Evolutionary conservation across 192 early-diverging fungal genomes (phyloP), one percentile per base, ranked within the genome.

Genomic region (Coemansia sp.): DNA sequence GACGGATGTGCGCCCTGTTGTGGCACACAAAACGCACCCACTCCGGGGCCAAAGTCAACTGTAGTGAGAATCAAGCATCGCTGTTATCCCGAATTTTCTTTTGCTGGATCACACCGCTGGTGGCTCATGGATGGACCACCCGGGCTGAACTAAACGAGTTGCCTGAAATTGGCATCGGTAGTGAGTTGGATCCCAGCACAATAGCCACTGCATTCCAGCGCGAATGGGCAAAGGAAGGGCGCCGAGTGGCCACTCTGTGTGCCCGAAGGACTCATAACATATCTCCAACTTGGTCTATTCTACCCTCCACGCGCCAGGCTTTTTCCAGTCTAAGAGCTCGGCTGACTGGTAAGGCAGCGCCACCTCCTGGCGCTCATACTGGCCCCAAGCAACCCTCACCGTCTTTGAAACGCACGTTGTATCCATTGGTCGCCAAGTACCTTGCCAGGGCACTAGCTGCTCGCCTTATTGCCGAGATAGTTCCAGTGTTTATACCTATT

Each of bases 101-200:
- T 28, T 68, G 70, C 47, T 82, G 79, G 79, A 63, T 82, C 14
- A 82, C 79, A 7, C 79, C 79, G 0, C 62, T 82, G 6, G 63
- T 82, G 37, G 35, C n/a, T 14, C 62, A 77, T 47, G 79, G 79
- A n/a, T 77, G 74, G 72, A 62, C 11, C 14, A 66, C 64, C 17
- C 71, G 71, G n/a, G 66, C 74, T 2, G 66, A 82, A 57, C 52
- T 64, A 16, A 75, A 69, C 13, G 49, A 47, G 7, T 49, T 82
- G 42, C 79, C 79, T 21, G 66, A 55, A 30, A 82, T 82, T 53
- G 79, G 78, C 8, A 67, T 75, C 40, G 70, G 74, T 21, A 65
- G 60, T 37, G 78, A 82, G 28, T 50, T 82, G 65, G 66, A 58
- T n/a, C 49, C 79, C 17, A 57, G 40, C 16, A 26, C 49, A 8